A percentile compares a stretch with the other conserved stretches of the same genome.
phyloP scores from a whole-genome alignment of 805 yeast species.

The Schwanniomyces polymorphus region DNA sequence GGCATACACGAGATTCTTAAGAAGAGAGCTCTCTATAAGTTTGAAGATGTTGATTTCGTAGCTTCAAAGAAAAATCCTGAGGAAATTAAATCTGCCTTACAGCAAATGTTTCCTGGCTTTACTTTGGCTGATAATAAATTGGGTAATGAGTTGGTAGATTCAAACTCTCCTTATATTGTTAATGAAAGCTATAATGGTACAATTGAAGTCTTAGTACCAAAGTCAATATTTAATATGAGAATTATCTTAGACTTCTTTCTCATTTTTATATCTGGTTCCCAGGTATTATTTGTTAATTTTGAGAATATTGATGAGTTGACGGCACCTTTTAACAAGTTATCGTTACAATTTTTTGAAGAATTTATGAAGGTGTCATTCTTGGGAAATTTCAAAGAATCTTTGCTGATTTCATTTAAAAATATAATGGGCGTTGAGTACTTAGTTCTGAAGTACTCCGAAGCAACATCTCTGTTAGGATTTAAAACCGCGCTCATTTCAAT shows the following conservation, averaged over 20 bases:
- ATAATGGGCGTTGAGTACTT: slow-evolving; percentile 20
- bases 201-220: slow-evolving; percentile 65
- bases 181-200: slow-evolving; percentile 55
- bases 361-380: slow-evolving; percentile 67
- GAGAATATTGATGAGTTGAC: slow-evolving; percentile 6
- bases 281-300: slow-evolving; percentile 23
- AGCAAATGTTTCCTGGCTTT: slow-evolving; percentile 74
- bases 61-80: slow-evolving; percentile 24
- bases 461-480: slow-evolving; percentile 9
- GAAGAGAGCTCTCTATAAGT: slow-evolving; percentile 26
- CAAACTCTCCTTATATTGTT: slow-evolving; percentile 51
- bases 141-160: slow-evolving; percentile 9
- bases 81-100: slow-evolving; percentile 38
- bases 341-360: slow-evolving; percentile 52
- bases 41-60: slow-evolving; percentile 28
- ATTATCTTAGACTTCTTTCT: slow-evolving; percentile 73
- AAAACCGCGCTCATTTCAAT: slow-evolving; percentile 30
- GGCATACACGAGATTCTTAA: slow-evolving; percentile 21
- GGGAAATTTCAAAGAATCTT: slow-evolving; percentile 59
- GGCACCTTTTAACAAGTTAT: slow-evolving; percentile 10
- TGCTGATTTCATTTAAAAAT: slow-evolving; percentile 53
- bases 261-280: slow-evolving; percentile 62
- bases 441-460: slow-evolving; percentile 1
- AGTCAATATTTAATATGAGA: slow-evolving; percentile 78
- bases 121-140: slow-evolving; percentile 22